phyloP scores from a whole-genome alignment of 106 monocot species.

The Vanilla planifolia region DNA sequence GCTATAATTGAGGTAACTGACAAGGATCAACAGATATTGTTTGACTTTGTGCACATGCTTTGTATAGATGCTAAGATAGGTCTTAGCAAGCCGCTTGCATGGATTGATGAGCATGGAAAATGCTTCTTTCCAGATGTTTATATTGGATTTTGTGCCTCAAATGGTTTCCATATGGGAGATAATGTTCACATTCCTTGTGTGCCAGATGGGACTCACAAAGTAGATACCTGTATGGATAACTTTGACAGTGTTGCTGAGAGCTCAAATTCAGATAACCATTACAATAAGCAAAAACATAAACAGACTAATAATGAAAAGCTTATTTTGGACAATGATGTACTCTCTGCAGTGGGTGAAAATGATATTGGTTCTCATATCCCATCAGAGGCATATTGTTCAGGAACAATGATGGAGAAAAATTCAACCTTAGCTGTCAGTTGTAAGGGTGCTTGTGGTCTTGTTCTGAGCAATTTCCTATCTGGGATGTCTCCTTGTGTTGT shows the following conservation, averaged over 20 bases:
- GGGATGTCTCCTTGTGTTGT: slow-evolving; percentile 49
- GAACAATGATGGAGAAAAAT: slow-evolving; percentile 9
- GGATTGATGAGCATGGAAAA: slow-evolving; percentile 65
- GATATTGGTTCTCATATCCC: slow-evolving; percentile 32
- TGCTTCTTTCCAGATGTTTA: slow-evolving; percentile 51
- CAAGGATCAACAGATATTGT: slow-evolving; percentile 40
- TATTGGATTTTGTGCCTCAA: slow-evolving; percentile 17
- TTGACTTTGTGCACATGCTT: slow-evolving; percentile 83
- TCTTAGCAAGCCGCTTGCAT: slow-evolving; percentile 52
- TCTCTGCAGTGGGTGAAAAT: slow-evolving; percentile 66
- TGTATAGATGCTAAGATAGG: slow-evolving; percentile 43
- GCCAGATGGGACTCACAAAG: slow-evolving; percentile 25
- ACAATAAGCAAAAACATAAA: not conserved
- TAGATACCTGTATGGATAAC: slow-evolving; percentile 5
- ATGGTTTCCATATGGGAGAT: slow-evolving; percentile 10
- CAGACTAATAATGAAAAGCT: slow-evolving; percentile 17
- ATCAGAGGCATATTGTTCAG: slow-evolving; percentile 3
- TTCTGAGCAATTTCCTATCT: slow-evolving; percentile 56
- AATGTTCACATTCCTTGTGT: slow-evolving; percentile 15
- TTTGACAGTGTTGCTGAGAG: slow-evolving; percentile 51
- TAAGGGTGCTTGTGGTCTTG: slow-evolving; percentile 25
- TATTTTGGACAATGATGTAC: slow-evolving; percentile 6
- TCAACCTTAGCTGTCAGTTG: slow-evolving; percentile 9
- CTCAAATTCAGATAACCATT: slow-evolving; percentile 46
- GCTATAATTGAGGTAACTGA: slow-evolving; percentile 47